A percentile compares a stretch with the other conserved stretches of the same genome.
These are phyloP conservation scores for Glomus cerebriforme DNA, from an alignment of 192 early-diverging fungal species.

Conservation along the genomic window DNA sequence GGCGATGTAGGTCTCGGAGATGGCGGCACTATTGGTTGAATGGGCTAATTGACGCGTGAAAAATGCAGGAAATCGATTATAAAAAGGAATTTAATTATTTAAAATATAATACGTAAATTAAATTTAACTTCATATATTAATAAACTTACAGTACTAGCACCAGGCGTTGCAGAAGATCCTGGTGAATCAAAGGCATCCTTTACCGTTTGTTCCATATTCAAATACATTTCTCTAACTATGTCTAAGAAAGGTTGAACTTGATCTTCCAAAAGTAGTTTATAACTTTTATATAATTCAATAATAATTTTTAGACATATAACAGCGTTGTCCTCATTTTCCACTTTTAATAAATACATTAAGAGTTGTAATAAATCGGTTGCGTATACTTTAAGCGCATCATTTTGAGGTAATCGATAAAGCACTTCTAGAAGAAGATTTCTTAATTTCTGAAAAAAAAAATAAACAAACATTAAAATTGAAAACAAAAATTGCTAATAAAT, in stretches of 20 bases:
- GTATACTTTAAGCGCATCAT: slow-evolving; percentile 77
- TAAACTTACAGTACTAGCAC: slow-evolving; percentile 21
- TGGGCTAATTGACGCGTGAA: slow-evolving; percentile 34
- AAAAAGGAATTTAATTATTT: not conserved
- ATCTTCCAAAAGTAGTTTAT: slow-evolving; percentile 78
- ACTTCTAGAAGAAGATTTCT: slow-evolving; percentile 88
- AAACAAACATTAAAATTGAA: not conserved
- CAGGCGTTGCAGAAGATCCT: slow-evolving; percentile 53
- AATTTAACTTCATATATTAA: not conserved
- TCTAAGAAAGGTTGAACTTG: slow-evolving; percentile 89
- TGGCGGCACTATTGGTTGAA: slow-evolving; percentile 36
- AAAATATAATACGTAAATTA: not conserved
- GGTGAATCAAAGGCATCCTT: slow-evolving; percentile 80
- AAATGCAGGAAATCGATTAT: not conserved
- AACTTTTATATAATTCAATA: slow-evolving; percentile 92
- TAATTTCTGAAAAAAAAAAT: slow-evolving; percentile 67
- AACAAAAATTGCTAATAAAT: not conserved
- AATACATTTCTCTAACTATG: slow-evolving; percentile 91
- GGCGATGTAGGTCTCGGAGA: slow-evolving; percentile 81
- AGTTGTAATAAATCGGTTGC: slow-evolving; percentile 75
- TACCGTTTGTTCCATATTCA: slow-evolving; percentile 87
- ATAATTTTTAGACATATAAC: slow-evolving; percentile 91
- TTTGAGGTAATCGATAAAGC: slow-evolving; percentile 89
- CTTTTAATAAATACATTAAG: slow-evolving; percentile 74
- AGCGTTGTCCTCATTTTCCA: slow-evolving; percentile 99